phyloP scores from a whole-genome alignment of 2,329 filamentous ascomycete species.

The Herpomyces periplanetae region DNA sequence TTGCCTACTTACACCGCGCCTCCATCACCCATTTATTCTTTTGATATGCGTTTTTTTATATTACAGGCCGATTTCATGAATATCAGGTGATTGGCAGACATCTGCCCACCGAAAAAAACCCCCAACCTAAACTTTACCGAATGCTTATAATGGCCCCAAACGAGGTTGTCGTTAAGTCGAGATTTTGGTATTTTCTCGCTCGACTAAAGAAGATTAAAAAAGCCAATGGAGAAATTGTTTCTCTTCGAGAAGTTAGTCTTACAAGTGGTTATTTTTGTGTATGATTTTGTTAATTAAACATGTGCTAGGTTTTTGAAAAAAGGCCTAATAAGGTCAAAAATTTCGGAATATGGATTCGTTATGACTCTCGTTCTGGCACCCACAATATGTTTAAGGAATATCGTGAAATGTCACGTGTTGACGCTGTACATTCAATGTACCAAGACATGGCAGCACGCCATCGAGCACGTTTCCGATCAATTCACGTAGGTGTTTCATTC shows the following conservation, averaged over 20 bases:
- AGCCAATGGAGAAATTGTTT: constrained; percentile 96
- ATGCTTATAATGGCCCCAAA: constrained; percentile 99
- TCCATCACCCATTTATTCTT: too few relatives aligned
- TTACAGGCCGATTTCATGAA: constrained; percentile 99
- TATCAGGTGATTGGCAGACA: constrained; percentile 99
- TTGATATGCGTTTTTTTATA: too few relatives aligned
- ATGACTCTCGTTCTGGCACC: constrained; percentile 95
- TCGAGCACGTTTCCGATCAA: constrained; percentile 84
- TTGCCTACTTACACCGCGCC: too few relatives aligned
- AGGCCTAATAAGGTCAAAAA: constrained; percentile 98
- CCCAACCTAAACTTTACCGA: constrained; percentile 91
- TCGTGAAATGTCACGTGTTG: constrained; percentile 85
- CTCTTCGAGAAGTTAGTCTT: constrained; percentile 47
- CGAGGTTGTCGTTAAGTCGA: constrained; percentile 89
- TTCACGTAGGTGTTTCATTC: constrained; percentile 33
- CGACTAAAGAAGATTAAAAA: constrained; percentile 99
- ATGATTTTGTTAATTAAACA: constrained; percentile 1
- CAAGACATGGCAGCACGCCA: constrained; percentile 98
- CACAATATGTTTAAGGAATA: constrained; percentile 99
- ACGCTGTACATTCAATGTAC: constrained; percentile 87
- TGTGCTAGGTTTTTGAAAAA: constrained; percentile 65
- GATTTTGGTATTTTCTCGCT: constrained; percentile 99
- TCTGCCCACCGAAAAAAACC: constrained; percentile 86
- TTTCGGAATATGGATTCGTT: constrained; percentile 99
- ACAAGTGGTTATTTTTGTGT: background rate